Evolutionary conservation across 768 basidiomycete genomes (phyloP), one percentile per base, ranked within the genome.

Genomic region (Suillus variegatus): DNA sequence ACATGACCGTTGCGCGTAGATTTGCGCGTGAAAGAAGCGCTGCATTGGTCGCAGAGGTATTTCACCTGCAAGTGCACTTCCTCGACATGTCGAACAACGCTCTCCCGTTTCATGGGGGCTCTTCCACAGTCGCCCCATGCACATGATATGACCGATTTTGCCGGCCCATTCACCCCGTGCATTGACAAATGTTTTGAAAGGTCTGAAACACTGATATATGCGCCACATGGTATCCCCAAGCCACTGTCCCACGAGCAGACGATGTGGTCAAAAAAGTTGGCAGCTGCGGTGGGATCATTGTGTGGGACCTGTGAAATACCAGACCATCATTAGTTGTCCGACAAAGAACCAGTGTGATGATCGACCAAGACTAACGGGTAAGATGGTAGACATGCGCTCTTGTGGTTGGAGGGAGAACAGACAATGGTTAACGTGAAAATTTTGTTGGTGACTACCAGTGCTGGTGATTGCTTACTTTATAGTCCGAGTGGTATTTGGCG

Each of bases 81-180:
- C 22, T 68, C 66, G 20, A 76, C 55, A 20, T 77, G 75, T 20
- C 75, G 67, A 32, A 63, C 25, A 28, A 76, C 35, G 36, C 76
- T 75, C 64, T 76, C 76, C 44, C 61, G 73, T 36, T 66, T 77
- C 73, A 77, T 73, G 0, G 54, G 60, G 13, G 28, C 1, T 32
- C 22, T 28, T 4, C 4, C 41, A 43, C 75, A 77, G 9, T 35
- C 47, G 14, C 10, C 4, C 75, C 75, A 77, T 32, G 10, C 38
- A 12, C 76, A 76, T 3, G 0, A 22, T 13, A 77, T 0, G 0
- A 0, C 1, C 6, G 44, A 3, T 13, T 62, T 63, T 0, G 75
- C 75, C n/a, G 69, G 25, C 6, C 70, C 75, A 0, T 28, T 2
- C 36, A 77, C 18, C 13, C 68, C 67, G 16, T 76, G 75, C 32